Conservation (phyloP, 2,329 filamentous ascomycete genomes). For the Epichloe aotearoae region DNA sequence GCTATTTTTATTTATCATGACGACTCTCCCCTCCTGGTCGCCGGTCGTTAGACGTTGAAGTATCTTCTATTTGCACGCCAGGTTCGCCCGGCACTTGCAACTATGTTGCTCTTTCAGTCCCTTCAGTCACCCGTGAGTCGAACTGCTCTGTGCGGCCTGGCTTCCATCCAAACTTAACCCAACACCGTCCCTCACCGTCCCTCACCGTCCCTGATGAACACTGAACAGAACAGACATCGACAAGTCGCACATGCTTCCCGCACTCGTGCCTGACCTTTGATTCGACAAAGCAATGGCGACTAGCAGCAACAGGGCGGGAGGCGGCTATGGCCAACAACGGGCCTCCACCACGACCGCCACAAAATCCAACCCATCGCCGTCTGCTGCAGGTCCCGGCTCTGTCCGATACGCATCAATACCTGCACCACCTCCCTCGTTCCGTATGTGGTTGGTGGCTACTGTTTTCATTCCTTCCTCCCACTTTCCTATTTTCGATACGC, state of each 20-base stretch:
- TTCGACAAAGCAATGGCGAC: neutral
- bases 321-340: neutral
- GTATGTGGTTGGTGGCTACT: slow-evolving; percentile 23
- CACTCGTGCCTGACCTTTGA: neutral
- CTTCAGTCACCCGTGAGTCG: neutral
- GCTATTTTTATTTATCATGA: too few relatives aligned
- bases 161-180: too few relatives aligned
- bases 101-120: neutral
- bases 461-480: neutral
- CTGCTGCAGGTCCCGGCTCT: slow-evolving; percentile 4
- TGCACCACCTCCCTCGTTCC: slow-evolving; percentile 37
- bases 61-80: too few relatives aligned
- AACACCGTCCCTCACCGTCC: too few relatives aligned
- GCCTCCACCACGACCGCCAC: neutral
- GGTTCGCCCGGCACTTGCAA: too few relatives aligned
- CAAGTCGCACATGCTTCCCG: too few relatives aligned
- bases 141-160: neutral
- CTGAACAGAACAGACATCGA: neutral
- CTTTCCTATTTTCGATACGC: too few relatives aligned
- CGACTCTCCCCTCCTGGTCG: too few relatives aligned
- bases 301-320: neutral
- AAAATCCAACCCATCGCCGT: neutral
- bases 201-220: too few relatives aligned
- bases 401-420: slow-evolving; percentile 14
- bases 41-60: too few relatives aligned